phyloP scores from a whole-genome alignment of 345 rosid genomes.

The Aquilaria sinensis region DNA sequence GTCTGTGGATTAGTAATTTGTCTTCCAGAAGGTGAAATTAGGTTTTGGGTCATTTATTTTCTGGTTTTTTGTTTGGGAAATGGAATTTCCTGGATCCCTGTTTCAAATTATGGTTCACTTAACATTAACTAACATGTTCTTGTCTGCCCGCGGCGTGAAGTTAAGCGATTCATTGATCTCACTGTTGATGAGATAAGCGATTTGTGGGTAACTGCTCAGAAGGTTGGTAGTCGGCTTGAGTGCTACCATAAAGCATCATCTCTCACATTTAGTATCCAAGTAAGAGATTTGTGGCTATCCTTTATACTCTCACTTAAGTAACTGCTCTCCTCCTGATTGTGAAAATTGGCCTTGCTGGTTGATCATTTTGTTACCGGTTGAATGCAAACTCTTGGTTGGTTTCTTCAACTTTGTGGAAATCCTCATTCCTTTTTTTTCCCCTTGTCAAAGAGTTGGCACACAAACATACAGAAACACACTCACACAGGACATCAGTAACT shows the following conservation, averaged over 20 bases:
- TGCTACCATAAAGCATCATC: constrained; percentile 70
- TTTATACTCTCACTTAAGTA: background rate
- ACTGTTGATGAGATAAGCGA: constrained; percentile 75
- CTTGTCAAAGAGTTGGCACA: background rate
- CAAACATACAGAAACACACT: too few relatives aligned
- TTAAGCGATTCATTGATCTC: constrained; percentile 79
- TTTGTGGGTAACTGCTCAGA: constrained; percentile 78
- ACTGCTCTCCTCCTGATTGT: background rate
- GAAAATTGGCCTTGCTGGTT: background rate
- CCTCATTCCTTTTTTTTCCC: background rate
- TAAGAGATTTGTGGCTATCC: constrained; percentile 21
- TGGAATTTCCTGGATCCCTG: background rate
- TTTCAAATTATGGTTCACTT: constrained; percentile 34
- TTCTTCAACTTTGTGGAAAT: background rate
- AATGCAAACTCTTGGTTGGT: background rate
- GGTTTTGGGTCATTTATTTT: background rate
- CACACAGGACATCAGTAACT: background rate
- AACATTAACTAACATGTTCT: constrained; percentile 72
- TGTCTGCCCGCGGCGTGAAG: constrained; percentile 81
- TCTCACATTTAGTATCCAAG: constrained; percentile 73
- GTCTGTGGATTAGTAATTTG: background rate
- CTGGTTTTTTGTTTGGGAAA: constrained; percentile 6
- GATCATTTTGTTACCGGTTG: background rate
- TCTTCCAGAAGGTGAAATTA: background rate
- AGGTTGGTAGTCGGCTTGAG: constrained; percentile 68